Evolutionary conservation across 2,329 filamentous ascomycete species (phyloP), one percentile per base, ranked within the genome.

Genomic region (Pseudogymnoascus sp.): DNA sequence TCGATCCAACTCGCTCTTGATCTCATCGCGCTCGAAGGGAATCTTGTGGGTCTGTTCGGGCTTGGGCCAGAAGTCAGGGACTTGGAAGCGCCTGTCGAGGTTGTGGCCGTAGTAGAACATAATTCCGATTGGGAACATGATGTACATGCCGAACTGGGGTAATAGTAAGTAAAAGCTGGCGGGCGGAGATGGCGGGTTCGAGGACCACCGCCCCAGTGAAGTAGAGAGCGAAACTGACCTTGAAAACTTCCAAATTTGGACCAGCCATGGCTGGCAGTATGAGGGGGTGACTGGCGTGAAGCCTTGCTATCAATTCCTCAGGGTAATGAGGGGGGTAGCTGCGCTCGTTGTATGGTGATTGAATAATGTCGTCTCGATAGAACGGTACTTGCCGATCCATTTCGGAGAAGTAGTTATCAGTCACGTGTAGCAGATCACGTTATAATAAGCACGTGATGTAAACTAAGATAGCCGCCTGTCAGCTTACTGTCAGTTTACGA

Each of bases 91-190:
- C 69, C 88, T 84, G 77, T 99, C 95, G 74, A 99, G 90, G 77
- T 99, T 99, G 63, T 93, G 96, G 74, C 95, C 95, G 77, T 97
- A 99, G 81, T 99, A 99, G 83, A 96, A 97, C 95, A 99, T 99
- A 82, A 95, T 93, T 71, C 91, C 92, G 72, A 99, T 97, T 16
- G 95, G 95, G 78, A 99, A 99, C 84, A 97, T 88, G 80, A 99
- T 88, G 80, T 99, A 99, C 84, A 96, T 90, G 80, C 93, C 93
- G 77, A 99, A 99, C 93, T 97, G 66, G 63, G 14, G n/a, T 34
- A 18, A 34, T 56, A 3, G 49, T 56, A 56, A 56, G 49, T n/a
- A 34, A 56, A 46, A 53, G 37, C 40, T n/a, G 36, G 9, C 60
- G 28, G 34, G 9, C 60, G 28, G 34, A 9, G 28, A 11, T 43